Conservation (phyloP, 2,329 filamentous ascomycete species). For the Tolypocladium tropicale region DNA sequence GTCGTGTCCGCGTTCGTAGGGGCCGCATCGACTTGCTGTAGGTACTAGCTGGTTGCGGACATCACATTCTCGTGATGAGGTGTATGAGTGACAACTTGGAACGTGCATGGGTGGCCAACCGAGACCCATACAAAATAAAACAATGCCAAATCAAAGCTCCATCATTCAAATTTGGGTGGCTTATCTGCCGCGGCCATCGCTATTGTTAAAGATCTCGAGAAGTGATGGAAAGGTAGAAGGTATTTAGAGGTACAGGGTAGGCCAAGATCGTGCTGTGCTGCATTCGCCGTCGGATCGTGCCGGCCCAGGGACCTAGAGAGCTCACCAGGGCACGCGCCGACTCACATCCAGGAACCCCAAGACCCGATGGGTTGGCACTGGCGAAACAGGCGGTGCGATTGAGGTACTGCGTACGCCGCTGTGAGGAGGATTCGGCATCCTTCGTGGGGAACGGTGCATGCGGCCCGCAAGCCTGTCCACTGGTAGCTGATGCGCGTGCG, state of each 20-base stretch:
- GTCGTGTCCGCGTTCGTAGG: neutral
- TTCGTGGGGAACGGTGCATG: neutral
- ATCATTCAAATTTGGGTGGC: no score
- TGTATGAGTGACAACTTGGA: neutral
- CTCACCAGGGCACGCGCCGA: neutral
- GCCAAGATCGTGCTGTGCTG: no score
- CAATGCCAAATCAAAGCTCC: no score
- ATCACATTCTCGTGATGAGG: no score
- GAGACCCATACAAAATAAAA: neutral
- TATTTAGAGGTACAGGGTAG: neutral
- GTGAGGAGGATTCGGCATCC: neutral
- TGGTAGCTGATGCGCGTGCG: neutral
- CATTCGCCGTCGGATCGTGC: no score
- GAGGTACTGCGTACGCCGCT: neutral
- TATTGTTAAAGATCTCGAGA: no score
- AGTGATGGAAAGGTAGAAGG: no score
- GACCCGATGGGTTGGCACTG: neutral
- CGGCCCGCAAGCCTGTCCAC: neutral
- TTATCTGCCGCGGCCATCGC: no score
- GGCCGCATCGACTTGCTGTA: neutral
- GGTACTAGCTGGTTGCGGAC: neutral
- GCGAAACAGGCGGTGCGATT: neutral
- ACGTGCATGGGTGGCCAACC: neutral
- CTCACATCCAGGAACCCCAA: neutral
- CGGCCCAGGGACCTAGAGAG: no score